These are phyloP conservation scores for Saccharomycodes ludwigii DNA, from an alignment of 805 yeast genomes.

Conservation along the genomic window DNA sequence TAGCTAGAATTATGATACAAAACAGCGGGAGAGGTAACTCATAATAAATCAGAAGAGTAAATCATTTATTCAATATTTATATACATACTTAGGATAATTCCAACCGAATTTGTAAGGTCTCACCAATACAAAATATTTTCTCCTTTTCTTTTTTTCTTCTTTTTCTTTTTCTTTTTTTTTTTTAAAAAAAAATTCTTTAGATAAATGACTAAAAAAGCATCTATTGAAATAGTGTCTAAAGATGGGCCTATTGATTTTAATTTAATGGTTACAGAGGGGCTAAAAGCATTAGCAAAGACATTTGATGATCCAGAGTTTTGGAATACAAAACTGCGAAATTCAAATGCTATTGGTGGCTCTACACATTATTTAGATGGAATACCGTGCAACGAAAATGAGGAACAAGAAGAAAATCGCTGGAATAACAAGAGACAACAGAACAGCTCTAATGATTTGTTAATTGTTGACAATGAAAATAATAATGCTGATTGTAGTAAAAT, in stretches of 20 bases:
- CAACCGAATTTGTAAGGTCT: too few species aligned
- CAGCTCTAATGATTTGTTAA: neutral
- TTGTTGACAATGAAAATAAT: neutral
- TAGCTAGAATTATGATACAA: too few species aligned
- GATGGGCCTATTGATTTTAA: constrained; percentile 21
- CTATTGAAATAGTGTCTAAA: constrained; percentile 16
- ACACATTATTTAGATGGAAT: too few species aligned
- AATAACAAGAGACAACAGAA: neutral
- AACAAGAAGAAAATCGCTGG: neutral
- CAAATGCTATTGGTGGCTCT: too few species aligned
- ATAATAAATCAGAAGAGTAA: too few species aligned
- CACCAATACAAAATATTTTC: too few species aligned
- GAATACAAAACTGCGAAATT: too few species aligned
- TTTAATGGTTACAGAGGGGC: constrained; percentile 25
- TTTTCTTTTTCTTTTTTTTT: neutral
- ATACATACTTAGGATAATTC: too few species aligned
- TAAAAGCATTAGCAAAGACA: constrained; percentile 20
- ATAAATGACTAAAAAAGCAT: constrained; percentile 4
- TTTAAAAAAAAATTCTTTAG: neutral
- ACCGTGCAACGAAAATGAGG: neutral
- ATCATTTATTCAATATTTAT: too few species aligned
- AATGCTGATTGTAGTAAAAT: neutral
- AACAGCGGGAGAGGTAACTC: too few species aligned
- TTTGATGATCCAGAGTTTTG: constrained; percentile 14
- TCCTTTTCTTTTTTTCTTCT: neutral